Evolutionary conservation across 2,329 filamentous ascomycete genomes (phyloP).

Genomic region (Phaeosphaeria sp.): DNA sequence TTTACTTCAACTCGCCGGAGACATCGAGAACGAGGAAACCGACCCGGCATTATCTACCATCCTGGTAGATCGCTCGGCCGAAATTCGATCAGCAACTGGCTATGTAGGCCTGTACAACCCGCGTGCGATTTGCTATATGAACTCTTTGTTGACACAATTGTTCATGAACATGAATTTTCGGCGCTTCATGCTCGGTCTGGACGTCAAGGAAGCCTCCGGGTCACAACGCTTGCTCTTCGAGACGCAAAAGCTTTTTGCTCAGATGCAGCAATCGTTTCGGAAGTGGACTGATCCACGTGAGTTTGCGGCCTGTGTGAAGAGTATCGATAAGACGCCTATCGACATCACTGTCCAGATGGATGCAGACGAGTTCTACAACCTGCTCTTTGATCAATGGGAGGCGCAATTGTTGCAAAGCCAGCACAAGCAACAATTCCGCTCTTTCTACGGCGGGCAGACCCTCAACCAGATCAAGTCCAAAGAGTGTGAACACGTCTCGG

Average conservation of each 20-base stretch:
- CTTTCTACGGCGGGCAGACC: constrained; percentile 88
- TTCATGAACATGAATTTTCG: constrained; percentile 95
- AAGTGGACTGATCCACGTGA: constrained; percentile 75
- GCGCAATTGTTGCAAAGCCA: constrained; percentile 72
- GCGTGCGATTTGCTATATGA: constrained; percentile 96
- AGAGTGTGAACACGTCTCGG: constrained; percentile 92
- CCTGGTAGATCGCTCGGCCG: constrained; percentile 66
- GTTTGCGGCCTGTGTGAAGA: constrained; percentile 78
- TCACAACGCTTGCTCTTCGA: constrained; percentile 74
- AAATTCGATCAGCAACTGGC: constrained; percentile 76
- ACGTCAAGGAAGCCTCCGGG: constrained; percentile 60
- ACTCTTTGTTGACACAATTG: constrained; percentile 90
- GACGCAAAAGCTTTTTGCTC: constrained; percentile 81
- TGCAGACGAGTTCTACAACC: constrained; percentile 95
- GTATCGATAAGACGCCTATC: constrained; percentile 81
- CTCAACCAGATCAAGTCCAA: constrained; percentile 96
- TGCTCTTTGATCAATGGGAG: constrained; percentile 91
- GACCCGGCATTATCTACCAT: constrained; percentile 66
- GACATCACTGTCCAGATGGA: constrained; percentile 95
- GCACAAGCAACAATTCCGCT: constrained; percentile 76
- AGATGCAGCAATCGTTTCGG: constrained; percentile 82
- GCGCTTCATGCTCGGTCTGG: constrained; percentile 72
- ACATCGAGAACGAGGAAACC: constrained; percentile 23
- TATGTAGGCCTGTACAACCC: constrained; percentile 92
- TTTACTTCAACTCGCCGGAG: constrained; percentile 35